Evolutionary conservation across 371 early-diverging fungal genomes (phyloP).

Genomic region (Rhizomucor miehei): DNA sequence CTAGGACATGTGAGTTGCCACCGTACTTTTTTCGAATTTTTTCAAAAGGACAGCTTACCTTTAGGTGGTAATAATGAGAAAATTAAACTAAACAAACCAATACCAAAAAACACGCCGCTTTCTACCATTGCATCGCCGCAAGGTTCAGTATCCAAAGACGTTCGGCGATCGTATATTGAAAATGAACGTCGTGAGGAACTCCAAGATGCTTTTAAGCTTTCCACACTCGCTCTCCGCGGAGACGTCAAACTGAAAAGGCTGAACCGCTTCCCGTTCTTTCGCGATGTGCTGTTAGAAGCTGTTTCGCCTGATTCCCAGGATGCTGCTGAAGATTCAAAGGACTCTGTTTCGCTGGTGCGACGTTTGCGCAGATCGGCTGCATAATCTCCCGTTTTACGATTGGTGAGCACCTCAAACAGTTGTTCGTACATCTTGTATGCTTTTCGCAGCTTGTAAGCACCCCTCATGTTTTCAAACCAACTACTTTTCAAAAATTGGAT

Average conservation of each 20-base stretch:
- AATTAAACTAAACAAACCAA: constrained; percentile 43
- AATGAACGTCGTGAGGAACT: constrained; percentile 1
- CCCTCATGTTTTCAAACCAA: constrained; percentile 52
- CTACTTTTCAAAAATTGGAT: constrained; percentile 43
- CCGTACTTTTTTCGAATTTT: background rate
- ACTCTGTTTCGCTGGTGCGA: constrained; percentile 7
- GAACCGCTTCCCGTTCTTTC: constrained; percentile 14
- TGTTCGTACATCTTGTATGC: constrained; percentile 47
- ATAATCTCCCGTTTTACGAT: constrained; percentile 41
- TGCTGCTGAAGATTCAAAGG: background rate
- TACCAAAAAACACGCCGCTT: constrained; percentile 45
- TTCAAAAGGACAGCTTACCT: constrained; percentile 21
- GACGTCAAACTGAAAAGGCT: constrained; percentile 19
- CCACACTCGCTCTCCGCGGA: constrained; percentile 17
- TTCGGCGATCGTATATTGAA: background rate
- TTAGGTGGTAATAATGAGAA: constrained; percentile 47
- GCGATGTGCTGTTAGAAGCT: background rate
- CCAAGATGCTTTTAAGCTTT: constrained; percentile 1
- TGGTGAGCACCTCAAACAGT: constrained; percentile 40
- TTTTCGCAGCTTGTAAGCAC: constrained; percentile 43
- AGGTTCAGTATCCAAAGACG: background rate
- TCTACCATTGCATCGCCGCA: constrained; percentile 24
- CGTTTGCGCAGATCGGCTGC: constrained; percentile 21
- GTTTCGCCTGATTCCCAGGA: background rate
- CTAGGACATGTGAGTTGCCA: constrained; percentile 11